Percentiles rank a stretch among this genome's conserved stretches.
Conservation (phyloP, 345 rosid species). For the Euclidium syriacum region DNA sequence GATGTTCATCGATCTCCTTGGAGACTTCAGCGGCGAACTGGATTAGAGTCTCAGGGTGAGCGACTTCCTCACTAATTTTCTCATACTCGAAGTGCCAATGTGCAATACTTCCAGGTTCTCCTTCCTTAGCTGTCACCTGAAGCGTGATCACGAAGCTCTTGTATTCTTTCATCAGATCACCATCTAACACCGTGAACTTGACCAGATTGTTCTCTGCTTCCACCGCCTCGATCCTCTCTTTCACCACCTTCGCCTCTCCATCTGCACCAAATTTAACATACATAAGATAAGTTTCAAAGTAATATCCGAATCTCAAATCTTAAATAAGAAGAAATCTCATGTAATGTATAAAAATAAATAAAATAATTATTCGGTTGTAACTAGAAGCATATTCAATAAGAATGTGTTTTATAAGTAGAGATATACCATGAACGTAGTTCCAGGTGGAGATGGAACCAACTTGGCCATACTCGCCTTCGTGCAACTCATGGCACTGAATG, state of each 20-base stretch:
- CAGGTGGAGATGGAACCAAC: slow-evolving; percentile 28
- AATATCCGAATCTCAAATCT: neutral
- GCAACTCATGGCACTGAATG: slow-evolving; percentile 19
- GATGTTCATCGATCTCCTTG: slow-evolving; percentile 28
- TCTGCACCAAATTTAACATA: slow-evolving; percentile 2
- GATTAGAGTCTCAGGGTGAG: slow-evolving; percentile 28
- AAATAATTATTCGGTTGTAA: too few species aligned
- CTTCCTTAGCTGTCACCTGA: slow-evolving; percentile 24
- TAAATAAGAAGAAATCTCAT: neutral
- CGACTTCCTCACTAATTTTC: slow-evolving; percentile 27
- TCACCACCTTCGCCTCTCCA: slow-evolving; percentile 7
- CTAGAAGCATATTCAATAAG: too few species aligned
- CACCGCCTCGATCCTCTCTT: slow-evolving; percentile 4
- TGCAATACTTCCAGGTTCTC: slow-evolving; percentile 16
- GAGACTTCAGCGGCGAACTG: slow-evolving; percentile 17
- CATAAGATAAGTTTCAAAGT: too few species aligned
- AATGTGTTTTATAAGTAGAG: neutral
- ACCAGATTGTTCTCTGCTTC: slow-evolving; percentile 15
- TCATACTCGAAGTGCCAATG: slow-evolving; percentile 34
- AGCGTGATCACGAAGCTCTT: neutral
- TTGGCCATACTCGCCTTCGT: slow-evolving; percentile 38
- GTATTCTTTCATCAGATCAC: slow-evolving; percentile 20
- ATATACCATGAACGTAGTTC: slow-evolving; percentile 25
- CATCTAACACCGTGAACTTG: slow-evolving; percentile 7
- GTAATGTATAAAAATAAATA: too few species aligned